Evolutionary conservation across 1,284 basidiomycete species (phyloP).

Genomic region (Rhizoctonia solani): DNA sequence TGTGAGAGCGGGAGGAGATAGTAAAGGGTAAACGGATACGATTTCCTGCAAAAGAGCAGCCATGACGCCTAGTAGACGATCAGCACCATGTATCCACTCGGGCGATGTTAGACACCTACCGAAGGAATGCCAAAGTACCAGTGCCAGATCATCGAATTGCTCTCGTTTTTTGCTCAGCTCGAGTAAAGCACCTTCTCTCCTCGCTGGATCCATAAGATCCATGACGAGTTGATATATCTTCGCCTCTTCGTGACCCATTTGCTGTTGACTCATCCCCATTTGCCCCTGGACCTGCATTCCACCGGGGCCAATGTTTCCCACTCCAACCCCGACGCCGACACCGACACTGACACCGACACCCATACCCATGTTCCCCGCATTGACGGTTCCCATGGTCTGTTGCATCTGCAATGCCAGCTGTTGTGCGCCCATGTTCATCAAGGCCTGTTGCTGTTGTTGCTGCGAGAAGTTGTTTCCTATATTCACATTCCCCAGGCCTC

Average conservation of each 20-base stretch:
- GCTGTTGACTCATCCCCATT: conserved; percentile 2
- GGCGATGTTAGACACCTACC: conserved; percentile 60
- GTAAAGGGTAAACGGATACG: conserved; percentile 95
- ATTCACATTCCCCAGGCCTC: conserved; percentile 16
- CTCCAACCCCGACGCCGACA: too few species aligned
- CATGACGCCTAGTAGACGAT: conserved; percentile 85
- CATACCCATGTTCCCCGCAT: conserved; percentile 20
- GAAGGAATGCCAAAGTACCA: conserved; percentile 99
- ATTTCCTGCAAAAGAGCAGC: conserved; percentile 98
- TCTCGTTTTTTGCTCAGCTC: conserved; percentile 99
- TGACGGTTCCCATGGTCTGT: conserved; percentile 31
- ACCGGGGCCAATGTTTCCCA: conserved; percentile 20
- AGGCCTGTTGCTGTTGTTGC: conserved; percentile 30
- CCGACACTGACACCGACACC: conserved; percentile 21
- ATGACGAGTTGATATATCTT: conserved; percentile 84
- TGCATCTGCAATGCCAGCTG: conserved; percentile 30
- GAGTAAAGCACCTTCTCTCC: conserved; percentile 85
- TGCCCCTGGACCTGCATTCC: conserved; percentile 21
- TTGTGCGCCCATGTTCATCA: conserved; percentile 32
- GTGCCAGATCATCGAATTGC: conserved; percentile 97
- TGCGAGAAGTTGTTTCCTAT: conserved; percentile 21
- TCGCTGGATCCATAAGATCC: conserved; percentile 75
- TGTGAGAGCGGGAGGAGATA: conserved; percentile 94
- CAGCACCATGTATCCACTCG: background rate
- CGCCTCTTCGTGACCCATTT: conserved; percentile 61